These are phyloP conservation scores for Jatropha curcas DNA, from an alignment of 345 rosid species.

Conservation along the genomic window DNA sequence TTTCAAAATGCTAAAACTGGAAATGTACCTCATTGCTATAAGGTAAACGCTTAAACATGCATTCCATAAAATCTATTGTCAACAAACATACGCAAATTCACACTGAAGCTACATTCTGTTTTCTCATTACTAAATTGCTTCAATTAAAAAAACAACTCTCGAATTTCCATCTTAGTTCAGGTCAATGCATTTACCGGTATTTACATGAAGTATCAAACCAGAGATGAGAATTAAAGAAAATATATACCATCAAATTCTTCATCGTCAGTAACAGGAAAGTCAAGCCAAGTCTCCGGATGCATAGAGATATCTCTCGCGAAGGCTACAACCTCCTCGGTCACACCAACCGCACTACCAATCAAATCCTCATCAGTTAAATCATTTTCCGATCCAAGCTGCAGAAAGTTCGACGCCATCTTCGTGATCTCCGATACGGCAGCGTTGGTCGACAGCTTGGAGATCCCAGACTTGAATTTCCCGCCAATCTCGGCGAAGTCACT, in stretches of 20 bases:
- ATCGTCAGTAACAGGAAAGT: constrained; percentile 71
- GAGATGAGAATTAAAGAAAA: background rate
- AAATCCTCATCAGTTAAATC: constrained; percentile 42
- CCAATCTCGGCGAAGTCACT: constrained; percentile 75
- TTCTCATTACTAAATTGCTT: background rate
- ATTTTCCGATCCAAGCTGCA: constrained; percentile 56
- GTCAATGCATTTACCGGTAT: background rate
- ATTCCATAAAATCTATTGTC: background rate
- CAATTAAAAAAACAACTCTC: background rate
- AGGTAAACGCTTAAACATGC: background rate
- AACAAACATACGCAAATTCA: background rate
- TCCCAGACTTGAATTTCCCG: constrained; percentile 62
- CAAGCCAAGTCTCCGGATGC: constrained; percentile 98
- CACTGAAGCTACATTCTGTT: constrained; percentile 3
- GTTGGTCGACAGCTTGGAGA: constrained; percentile 61
- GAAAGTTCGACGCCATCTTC: constrained; percentile 56
- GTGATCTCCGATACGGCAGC: constrained; percentile 63
- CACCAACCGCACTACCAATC: constrained; percentile 58
- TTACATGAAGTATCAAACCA: background rate
- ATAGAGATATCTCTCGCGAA: constrained; percentile 79
- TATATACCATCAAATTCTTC: constrained; percentile 67
- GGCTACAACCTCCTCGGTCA: constrained; percentile 75
- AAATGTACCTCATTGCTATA: background rate
- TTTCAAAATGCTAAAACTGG: background rate
- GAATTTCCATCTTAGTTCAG: background rate